Evolutionary conservation across 2,329 filamentous ascomycete genomes (phyloP), one percentile per base, ranked within the genome.

Genomic region (Conoideocrella luteorostrata): DNA sequence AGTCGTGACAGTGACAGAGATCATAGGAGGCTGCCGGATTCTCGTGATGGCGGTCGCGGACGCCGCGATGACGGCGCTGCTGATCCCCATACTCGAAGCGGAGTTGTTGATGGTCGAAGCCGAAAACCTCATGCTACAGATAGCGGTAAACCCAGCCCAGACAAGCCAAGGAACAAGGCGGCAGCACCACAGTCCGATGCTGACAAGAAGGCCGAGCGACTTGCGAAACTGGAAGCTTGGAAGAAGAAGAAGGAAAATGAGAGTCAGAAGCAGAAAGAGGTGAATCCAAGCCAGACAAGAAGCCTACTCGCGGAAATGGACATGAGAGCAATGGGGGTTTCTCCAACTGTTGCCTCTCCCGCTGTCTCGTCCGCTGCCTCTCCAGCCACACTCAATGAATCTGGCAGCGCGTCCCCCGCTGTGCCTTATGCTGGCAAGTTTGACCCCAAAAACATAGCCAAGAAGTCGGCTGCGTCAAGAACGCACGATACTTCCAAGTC

Each of bases 171-270:
- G 57, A 47, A 51, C 30, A 57, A 59, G 30, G 24, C 73, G 44
- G 60, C 72, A 42, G 65, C 70, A 35, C 65, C 66, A 15, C 80
- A 80, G 56, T 72, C 78, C 23, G 86, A 88, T 55, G 78, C 80
- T 48, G 82, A 88, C 39, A 88, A 65, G 44, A 88, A 90, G 62
- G 85, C 84, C 39, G 86, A 91, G 62, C 75, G 86, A 50, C 72
- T 89, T 34, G 87, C 87, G 22, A 90, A 88, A 60, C 68, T 95
- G 22, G 87, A 91, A 61, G 86, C 87, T 45, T 95, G 89, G 90
- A 95, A 95, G 67, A 86, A 88, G 65, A 91, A 90, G 66, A 84
- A 88, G 60, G 86, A 88, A 51, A 80, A 82, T 59, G 83, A 84
- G 53, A 83, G 84, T 54, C 77, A 77, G 50, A 87, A 87, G 60